Evolutionary conservation across 139 green algal species (phyloP).

Genomic region (Yamagishiella unicocca): DNA sequence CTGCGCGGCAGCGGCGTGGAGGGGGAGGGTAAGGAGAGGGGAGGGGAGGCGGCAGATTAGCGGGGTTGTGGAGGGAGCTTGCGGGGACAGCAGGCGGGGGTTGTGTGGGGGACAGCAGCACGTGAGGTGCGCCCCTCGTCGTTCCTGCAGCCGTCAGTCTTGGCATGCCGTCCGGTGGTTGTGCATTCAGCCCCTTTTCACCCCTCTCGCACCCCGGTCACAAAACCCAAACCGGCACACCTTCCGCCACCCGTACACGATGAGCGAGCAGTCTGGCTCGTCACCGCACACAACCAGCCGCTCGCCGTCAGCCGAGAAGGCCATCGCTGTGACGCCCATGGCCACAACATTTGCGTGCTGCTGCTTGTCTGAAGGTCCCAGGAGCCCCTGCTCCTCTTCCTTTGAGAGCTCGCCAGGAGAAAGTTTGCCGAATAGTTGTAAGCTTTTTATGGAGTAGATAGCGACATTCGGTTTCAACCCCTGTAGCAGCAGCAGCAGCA

Average conservation of each 20-base stretch:
- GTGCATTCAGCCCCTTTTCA: too few relatives aligned
- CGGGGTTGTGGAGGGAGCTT: too few relatives aligned
- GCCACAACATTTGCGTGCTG: background rate
- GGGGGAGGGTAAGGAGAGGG: background rate
- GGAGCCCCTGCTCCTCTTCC: background rate
- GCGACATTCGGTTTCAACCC: conserved; percentile 26
- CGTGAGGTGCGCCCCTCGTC: too few relatives aligned
- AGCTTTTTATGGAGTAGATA: conserved; percentile 28
- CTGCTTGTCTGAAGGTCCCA: background rate
- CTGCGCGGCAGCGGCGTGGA: conserved; percentile 9
- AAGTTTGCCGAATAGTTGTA: background rate
- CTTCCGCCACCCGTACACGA: conserved; percentile 52
- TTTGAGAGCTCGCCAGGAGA: background rate
- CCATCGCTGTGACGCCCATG: conserved; percentile 42
- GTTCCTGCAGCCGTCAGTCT: too few relatives aligned
- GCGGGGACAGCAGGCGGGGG: too few relatives aligned
- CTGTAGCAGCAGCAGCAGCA: background rate
- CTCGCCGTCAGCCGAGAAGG: conserved; percentile 52
- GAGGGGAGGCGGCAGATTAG: background rate
- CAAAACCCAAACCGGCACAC: too few relatives aligned
- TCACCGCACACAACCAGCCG: conserved; percentile 53
- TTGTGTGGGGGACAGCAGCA: too few relatives aligned
- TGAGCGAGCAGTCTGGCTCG: conserved; percentile 49
- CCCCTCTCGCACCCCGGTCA: too few relatives aligned
- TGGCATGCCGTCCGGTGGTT: background rate